phyloP scores from a whole-genome alignment of 2,329 filamentous ascomycete genomes.

The Beauveria medogensis region DNA sequence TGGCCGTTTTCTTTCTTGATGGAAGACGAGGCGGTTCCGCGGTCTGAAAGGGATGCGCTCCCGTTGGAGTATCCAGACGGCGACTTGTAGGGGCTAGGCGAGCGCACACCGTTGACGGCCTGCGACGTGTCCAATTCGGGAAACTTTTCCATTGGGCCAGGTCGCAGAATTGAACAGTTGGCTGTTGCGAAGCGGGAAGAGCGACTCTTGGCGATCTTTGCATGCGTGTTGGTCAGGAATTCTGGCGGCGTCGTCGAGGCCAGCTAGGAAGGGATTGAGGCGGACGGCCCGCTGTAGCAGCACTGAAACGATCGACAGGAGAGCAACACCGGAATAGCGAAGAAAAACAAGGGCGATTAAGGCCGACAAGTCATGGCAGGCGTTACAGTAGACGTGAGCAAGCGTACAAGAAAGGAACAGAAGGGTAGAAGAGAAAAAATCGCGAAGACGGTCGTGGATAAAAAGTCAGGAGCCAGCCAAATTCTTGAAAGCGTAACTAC shows the following conservation, averaged over 20 bases:
- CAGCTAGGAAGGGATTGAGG: not conserved
- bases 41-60: constrained; percentile 20
- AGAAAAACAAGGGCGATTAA: not conserved
- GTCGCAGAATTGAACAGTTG: not conserved
- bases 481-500: not conserved
- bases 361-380: constrained; percentile 4
- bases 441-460: not conserved
- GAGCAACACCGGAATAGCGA: not conserved
- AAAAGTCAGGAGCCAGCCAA: not conserved
- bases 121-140: constrained; percentile 42
- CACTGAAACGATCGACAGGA: constrained; percentile 9
- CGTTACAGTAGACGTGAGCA: not conserved
- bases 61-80: constrained; percentile 22
- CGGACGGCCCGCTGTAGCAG: not conserved
- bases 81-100: constrained; percentile 20
- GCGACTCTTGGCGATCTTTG: not conserved
- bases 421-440: not conserved
- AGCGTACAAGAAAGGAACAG: not conserved
- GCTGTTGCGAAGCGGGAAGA: not conserved
- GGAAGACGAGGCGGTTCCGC: constrained; percentile 19
- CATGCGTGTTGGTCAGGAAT: not conserved
- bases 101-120: constrained; percentile 21
- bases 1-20: constrained; percentile 20
- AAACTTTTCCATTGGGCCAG: constrained; percentile 45
- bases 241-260: not conserved